Percentiles rank a stretch among this genome's conserved stretches.
Conservation (phyloP, 2,329 filamentous ascomycete genomes). For the Colletotrichum graminicola region DNA sequence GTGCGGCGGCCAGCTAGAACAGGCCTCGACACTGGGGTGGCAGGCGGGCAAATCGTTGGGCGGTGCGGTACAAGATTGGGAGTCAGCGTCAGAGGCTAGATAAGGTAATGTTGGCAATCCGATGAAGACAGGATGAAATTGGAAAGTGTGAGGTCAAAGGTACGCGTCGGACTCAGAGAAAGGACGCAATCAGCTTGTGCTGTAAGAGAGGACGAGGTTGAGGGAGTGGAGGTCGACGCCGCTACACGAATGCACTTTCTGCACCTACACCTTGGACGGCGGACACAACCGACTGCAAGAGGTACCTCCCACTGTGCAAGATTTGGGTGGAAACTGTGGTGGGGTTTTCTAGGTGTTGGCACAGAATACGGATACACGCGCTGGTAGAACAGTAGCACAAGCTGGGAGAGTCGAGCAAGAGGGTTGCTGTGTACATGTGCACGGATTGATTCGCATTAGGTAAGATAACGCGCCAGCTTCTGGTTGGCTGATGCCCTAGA, state of each 20-base stretch:
- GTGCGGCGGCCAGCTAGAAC: conserved; percentile 37
- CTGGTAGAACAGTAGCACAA: conserved; percentile 4
- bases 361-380: not conserved
- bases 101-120: conserved; percentile 19
- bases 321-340: conserved; percentile 18
- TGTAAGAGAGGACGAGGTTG: conserved; percentile 25
- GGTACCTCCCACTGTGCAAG: conserved; percentile 8
- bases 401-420: not conserved
- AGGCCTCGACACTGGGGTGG: conserved; percentile 34
- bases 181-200: conserved; percentile 6
- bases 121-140: conserved; percentile 21
- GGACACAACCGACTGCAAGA: conserved; percentile 1
- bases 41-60: conserved; percentile 17
- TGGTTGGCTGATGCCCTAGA: conserved; percentile 1
- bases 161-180: conserved; percentile 22
- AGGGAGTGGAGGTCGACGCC: conserved; percentile 37
- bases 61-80: conserved; percentile 9
- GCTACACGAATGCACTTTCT: conserved; percentile 15
- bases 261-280: conserved; percentile 13
- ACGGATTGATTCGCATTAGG: conserved; percentile 26
- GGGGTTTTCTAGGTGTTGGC: conserved; percentile 6
- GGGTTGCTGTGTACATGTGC: conserved; percentile 1
- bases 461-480: conserved; percentile 23
- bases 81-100: conserved; percentile 1
- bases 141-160: conserved; percentile 21